phyloP scores from a whole-genome alignment of 441 rosid genomes.

The Gossypium lobatum region DNA sequence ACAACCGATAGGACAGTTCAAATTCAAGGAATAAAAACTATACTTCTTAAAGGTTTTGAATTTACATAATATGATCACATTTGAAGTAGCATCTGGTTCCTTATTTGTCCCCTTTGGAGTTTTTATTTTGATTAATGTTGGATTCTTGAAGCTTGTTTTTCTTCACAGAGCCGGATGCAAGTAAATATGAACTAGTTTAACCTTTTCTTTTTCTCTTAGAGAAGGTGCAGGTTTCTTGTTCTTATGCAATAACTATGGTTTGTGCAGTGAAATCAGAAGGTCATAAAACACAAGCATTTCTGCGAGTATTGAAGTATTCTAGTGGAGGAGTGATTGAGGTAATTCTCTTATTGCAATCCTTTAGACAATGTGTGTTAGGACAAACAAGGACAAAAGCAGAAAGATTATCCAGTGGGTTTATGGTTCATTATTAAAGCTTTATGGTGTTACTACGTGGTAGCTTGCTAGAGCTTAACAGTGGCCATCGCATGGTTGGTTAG shows the following conservation, averaged over 20 bases:
- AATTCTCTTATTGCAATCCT: constrained; percentile 13
- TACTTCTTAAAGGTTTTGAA: constrained; percentile 3
- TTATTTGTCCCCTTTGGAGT: background rate
- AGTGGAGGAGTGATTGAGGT: constrained; percentile 97
- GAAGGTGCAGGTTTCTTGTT: background rate
- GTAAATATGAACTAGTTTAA: background rate
- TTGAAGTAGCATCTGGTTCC: background rate
- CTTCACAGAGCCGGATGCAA: background rate
- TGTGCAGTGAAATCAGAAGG: constrained; percentile 72
- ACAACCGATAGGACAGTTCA: background rate
- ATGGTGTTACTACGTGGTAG: background rate
- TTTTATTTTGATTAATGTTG: background rate
- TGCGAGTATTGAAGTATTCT: constrained; percentile 88
- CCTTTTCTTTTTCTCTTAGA: background rate
- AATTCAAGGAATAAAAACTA: background rate
- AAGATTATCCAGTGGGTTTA: background rate
- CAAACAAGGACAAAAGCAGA: background rate
- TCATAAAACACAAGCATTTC: constrained; percentile 68
- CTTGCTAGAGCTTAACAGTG: background rate
- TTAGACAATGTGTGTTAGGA: background rate
- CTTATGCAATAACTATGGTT: constrained; percentile 15
- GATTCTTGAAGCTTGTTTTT: constrained; percentile 1
- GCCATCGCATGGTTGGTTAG: background rate
- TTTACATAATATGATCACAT: background rate
- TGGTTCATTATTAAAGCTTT: background rate